Evolutionary conservation across 2,329 filamentous ascomycete species (phyloP).

Genomic region (Penicillium sp.): DNA sequence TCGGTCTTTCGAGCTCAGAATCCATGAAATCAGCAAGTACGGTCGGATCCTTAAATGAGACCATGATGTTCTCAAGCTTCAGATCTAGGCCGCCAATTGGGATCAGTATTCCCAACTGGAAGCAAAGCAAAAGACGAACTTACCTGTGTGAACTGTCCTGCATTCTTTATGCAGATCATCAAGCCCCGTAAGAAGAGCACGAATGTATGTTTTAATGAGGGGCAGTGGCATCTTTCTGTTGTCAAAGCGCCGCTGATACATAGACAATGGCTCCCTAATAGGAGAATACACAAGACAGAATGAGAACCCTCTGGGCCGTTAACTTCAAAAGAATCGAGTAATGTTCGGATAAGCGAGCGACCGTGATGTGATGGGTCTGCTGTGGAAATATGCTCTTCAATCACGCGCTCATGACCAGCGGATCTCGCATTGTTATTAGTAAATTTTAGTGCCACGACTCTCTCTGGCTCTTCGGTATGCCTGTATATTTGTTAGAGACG

Average conservation of each 20-base stretch:
- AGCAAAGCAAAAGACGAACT: slow-evolving; percentile 14
- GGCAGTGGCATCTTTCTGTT: slow-evolving; percentile 32
- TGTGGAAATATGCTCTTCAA: slow-evolving; percentile 35
- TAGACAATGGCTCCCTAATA: slow-evolving; percentile 41
- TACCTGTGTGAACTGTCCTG: slow-evolving; percentile 45
- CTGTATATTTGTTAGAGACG: slow-evolving; percentile 28
- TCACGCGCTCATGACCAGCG: slow-evolving; percentile 30
- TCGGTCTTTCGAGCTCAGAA: slow-evolving; percentile 31
- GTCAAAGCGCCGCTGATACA: slow-evolving; percentile 35
- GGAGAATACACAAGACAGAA: slow-evolving; percentile 42
- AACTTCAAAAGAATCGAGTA: slow-evolving; percentile 38
- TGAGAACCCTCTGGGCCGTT: slow-evolving; percentile 32
- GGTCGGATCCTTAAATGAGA: slow-evolving; percentile 34
- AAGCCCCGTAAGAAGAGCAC: slow-evolving; percentile 41
- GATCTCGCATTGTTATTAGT: slow-evolving; percentile 25
- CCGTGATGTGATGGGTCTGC: slow-evolving; percentile 37
- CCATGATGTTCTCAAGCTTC: slow-evolving; percentile 48
- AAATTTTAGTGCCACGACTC: slow-evolving; percentile 31
- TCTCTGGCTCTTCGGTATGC: slow-evolving; percentile 27
- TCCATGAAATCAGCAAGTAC: slow-evolving; percentile 36
- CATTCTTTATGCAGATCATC: slow-evolving; percentile 47
- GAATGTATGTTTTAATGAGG: slow-evolving; percentile 39
- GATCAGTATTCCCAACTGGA: slow-evolving; percentile 17
- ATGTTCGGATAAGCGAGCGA: slow-evolving; percentile 34
- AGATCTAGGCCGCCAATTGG: slow-evolving; percentile 34